phyloP scores from a whole-genome alignment of 306 rosid species.

The Pyrus bretschneideri region DNA sequence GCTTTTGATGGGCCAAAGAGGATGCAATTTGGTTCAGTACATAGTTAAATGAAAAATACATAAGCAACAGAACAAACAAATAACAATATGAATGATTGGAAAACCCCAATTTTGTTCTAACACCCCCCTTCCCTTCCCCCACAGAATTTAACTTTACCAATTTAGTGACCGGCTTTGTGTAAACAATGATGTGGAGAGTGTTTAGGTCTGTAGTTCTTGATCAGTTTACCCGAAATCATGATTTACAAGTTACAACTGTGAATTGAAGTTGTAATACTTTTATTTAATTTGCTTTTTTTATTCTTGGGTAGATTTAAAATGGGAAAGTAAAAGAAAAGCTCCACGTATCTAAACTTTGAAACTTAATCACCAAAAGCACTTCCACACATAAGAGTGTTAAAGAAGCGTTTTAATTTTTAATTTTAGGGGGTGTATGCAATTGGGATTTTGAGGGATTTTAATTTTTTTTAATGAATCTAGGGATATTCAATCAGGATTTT shows the following conservation, averaged over 20 bases:
- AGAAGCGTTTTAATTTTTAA: no score
- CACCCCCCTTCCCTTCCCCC: not conserved
- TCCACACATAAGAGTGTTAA: not conserved
- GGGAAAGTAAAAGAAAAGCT: no score
- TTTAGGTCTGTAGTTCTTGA: not conserved
- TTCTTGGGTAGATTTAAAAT: no score
- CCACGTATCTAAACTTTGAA: not conserved
- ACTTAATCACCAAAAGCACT: not conserved
- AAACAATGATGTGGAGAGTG: slow-evolving; percentile 4
- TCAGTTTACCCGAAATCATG: not conserved
- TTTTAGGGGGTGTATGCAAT: no score
- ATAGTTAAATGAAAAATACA: not conserved
- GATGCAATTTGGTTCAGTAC: slow-evolving; percentile 11
- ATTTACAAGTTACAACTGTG: not conserved
- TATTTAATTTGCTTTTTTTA: no score
- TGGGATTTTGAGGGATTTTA: no score
- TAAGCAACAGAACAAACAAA: not conserved
- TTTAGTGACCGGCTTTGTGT: slow-evolving; percentile 8
- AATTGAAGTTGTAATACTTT: not conserved
- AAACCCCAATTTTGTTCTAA: slow-evolving; percentile 4
- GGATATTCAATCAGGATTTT: no score
- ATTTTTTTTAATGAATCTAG: no score
- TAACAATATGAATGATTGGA: not conserved
- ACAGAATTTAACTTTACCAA: not conserved
- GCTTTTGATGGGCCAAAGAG: slow-evolving; percentile 9